Conservation (phyloP, 2,329 filamentous ascomycete species). For the Fulvia fulva region DNA sequence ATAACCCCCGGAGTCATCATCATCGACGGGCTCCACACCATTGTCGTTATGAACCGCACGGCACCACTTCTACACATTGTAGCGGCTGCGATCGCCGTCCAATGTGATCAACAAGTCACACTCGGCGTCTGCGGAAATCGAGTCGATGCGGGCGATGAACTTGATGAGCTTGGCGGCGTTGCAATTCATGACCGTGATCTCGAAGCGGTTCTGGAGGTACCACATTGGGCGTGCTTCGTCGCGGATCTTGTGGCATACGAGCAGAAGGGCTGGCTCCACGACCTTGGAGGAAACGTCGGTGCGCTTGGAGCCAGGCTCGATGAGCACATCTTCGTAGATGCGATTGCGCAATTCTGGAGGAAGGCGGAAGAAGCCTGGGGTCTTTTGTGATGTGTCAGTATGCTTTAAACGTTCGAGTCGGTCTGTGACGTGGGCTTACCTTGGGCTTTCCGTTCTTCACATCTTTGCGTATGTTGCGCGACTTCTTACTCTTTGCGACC, state of each 20-base stretch:
- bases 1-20: too few relatives aligned
- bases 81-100: neutral
- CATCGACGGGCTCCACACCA: neutral
- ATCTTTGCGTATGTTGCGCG: too few relatives aligned
- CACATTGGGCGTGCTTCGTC: conserved; percentile 2
- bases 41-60: neutral
- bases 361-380: too few relatives aligned
- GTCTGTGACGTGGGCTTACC: too few relatives aligned
- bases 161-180: neutral
- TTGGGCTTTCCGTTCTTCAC: too few relatives aligned
- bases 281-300: too few relatives aligned
- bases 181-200: neutral
- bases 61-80: neutral
- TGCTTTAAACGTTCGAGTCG: too few relatives aligned
- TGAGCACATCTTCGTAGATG: too few relatives aligned
- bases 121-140: neutral
- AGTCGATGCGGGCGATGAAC: neutral
- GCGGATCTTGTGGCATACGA: neutral
- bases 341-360: too few relatives aligned
- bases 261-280: neutral
- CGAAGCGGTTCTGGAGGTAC: conserved; percentile 2
- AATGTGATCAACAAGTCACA: neutral
- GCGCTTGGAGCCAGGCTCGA: too few relatives aligned
- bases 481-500: too few relatives aligned
- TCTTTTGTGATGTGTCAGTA: too few relatives aligned